These are phyloP conservation scores for Exserohilum turcica DNA, from an alignment of 2,329 filamentous ascomycete genomes.

Conservation along the genomic window DNA sequence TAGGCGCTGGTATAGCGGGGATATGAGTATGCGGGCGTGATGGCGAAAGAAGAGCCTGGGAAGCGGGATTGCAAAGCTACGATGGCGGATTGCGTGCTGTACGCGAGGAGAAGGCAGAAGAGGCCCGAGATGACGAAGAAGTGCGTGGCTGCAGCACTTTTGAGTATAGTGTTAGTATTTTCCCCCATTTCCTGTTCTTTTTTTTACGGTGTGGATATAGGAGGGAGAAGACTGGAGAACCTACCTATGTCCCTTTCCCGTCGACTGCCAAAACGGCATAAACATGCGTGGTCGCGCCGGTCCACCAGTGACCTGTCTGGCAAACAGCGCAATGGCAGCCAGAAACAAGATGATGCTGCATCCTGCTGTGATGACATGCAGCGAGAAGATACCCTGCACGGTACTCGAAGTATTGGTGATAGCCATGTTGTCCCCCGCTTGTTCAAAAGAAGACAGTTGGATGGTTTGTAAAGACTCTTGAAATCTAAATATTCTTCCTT, in stretches of 20 bases:
- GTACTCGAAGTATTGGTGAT: slow-evolving; percentile 21
- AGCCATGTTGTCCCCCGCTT: slow-evolving; percentile 6
- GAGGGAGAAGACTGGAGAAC: background rate
- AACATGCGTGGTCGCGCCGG: slow-evolving; percentile 14
- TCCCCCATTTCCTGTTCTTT: no score
- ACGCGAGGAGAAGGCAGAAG: slow-evolving; percentile 21
- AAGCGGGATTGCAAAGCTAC: slow-evolving; percentile 20
- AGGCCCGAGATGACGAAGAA: slow-evolving; percentile 23
- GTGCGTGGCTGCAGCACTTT: slow-evolving; percentile 16
- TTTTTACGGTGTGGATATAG: no score
- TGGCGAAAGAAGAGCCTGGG: slow-evolving; percentile 15
- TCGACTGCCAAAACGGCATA: slow-evolving; percentile 10
- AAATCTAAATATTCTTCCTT: no score
- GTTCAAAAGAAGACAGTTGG: background rate
- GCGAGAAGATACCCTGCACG: slow-evolving; percentile 24
- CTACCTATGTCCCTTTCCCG: slow-evolving; percentile 9
- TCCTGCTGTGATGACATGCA: slow-evolving; percentile 23
- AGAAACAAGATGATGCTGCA: slow-evolving; percentile 16
- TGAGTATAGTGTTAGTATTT: background rate
- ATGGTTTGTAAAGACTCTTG: no score
- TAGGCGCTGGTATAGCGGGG: slow-evolving; percentile 12
- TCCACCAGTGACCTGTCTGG: slow-evolving; percentile 16
- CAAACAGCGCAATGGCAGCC: slow-evolving; percentile 5
- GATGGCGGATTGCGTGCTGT: slow-evolving; percentile 20
- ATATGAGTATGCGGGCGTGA: slow-evolving; percentile 24